A percentile compares a stretch with the other conserved stretches of the same genome.
Conservation (phyloP, 306 rosid species). For the Senna tora region DNA sequence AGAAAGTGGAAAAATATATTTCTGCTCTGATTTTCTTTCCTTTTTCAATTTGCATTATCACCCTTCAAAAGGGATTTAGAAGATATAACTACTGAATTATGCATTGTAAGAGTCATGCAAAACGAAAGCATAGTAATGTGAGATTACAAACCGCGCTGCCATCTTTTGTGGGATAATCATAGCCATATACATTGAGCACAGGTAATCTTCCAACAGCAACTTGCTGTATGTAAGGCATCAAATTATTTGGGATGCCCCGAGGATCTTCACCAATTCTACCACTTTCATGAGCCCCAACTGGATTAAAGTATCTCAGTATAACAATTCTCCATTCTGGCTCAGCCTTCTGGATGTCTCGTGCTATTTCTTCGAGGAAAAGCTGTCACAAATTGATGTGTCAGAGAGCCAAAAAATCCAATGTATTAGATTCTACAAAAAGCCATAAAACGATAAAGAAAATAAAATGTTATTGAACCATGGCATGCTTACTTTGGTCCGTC, state of each 20-base stretch:
- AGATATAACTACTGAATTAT: not conserved
- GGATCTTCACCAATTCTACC: conserved; percentile 84
- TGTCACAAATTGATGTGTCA: conserved; percentile 24
- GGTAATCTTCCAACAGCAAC: conserved; percentile 82
- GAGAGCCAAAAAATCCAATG: conserved; percentile 1
- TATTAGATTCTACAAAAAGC: no score
- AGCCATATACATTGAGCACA: conserved; percentile 71
- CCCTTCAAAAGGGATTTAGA: not conserved
- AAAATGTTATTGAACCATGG: not conserved
- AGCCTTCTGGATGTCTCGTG: conserved; percentile 65
- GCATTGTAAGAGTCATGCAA: not conserved
- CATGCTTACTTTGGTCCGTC: conserved; percentile 65
- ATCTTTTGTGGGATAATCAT: conserved; percentile 82
- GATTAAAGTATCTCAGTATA: conserved; percentile 77
- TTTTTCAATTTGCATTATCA: not conserved
- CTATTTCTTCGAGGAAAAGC: conserved; percentile 76
- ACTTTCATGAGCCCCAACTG: conserved; percentile 88
- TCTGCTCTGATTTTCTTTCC: not conserved
- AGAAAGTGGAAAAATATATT: not conserved
- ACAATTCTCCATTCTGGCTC: conserved; percentile 75
- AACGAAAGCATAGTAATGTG: not conserved
- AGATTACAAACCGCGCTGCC: conserved; percentile 67
- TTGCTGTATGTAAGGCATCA: conserved; percentile 86
- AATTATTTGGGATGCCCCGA: conserved; percentile 79
- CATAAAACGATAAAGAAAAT: not conserved